These are phyloP conservation scores for Chalciporus sp. DNA, from an alignment of 1,284 basidiomycete genomes.

Conservation along the genomic window DNA sequence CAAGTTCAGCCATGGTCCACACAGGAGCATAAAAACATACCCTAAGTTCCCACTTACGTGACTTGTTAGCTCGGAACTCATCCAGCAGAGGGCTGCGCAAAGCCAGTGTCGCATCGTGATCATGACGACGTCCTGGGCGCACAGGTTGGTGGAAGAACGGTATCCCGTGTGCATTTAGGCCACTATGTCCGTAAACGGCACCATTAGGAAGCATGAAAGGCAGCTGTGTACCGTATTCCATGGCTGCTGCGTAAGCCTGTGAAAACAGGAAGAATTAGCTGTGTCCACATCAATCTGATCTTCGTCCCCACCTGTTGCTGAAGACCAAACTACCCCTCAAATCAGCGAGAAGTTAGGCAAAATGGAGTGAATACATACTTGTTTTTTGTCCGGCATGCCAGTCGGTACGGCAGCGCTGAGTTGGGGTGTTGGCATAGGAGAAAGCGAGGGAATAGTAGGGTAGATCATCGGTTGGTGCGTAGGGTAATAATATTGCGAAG, in stretches of 20 bases:
- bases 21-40: slow-evolving; percentile 44
- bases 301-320: slow-evolving; percentile 47
- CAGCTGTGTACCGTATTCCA: slow-evolving; percentile 53
- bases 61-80: slow-evolving; percentile 83
- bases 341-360: slow-evolving; percentile 11
- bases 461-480: slow-evolving; percentile 61
- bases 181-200: slow-evolving; percentile 42
- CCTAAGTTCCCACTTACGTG: slow-evolving; percentile 78
- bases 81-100: slow-evolving; percentile 76
- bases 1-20: slow-evolving; percentile 7
- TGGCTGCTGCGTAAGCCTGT: slow-evolving; percentile 43
- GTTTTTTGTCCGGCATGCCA: slow-evolving; percentile 59
- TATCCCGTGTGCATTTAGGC: slow-evolving; percentile 34
- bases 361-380: slow-evolving; percentile 43
- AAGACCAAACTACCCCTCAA: slow-evolving; percentile 44
- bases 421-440: slow-evolving; percentile 55
- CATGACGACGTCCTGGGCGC: slow-evolving; percentile 45
- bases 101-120: slow-evolving; percentile 37
- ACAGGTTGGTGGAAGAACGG: slow-evolving; percentile 44
- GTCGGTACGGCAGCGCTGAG: slow-evolving; percentile 43
- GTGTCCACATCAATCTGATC: slow-evolving; percentile 41
- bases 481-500: slow-evolving; percentile 66
- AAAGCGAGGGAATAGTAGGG: slow-evolving; percentile 49
- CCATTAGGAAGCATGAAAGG: slow-evolving; percentile 49
- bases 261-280: slow-evolving; percentile 45